Base-by-base conservation (phyloP, 495 filamentous ascomycete species). In the Monascus purpureus region DNA sequence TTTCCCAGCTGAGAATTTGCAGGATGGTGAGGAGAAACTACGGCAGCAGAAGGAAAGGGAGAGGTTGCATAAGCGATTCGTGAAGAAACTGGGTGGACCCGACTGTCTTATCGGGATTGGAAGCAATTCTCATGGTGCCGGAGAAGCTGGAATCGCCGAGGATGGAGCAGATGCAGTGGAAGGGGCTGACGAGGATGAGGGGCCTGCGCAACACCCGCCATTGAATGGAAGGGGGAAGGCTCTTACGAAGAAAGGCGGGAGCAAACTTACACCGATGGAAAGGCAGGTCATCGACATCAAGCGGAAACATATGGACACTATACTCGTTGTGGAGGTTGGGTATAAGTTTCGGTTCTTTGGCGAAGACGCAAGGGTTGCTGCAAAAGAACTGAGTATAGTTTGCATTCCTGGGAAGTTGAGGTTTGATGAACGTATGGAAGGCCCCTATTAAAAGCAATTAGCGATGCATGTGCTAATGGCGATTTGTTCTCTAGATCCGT, bases 331-430 rank as follows among this genome's bases (percentile, higher is more conserved):
- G 13, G 86, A 99, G 46, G 90, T 99, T 4, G 90, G 90, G 17
- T 99, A 99, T 52, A 99, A 99, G 52, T 99, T 90, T 61, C 72
- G 77, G 25, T 94, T 99, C 62, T 93, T 93, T 45, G 90, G 92
- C n/a, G 88, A 95, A 46, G 90, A 99, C 63, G 90, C 90, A 4
- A 70, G 85, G 35, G 70, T 75, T 34, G 92, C 90, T 11, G 80
- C 86, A 4, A 93, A 90, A 49, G 85, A 88, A 48, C 60, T 99
- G 36, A 80, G 80, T 36, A 96, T 99, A 44, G 82, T 96, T 22
- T 99, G 90, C 46, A 95, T 96, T 42, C 90, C 90, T 1, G 90
- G 90, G 6, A 99, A 94, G 47, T 75, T 87, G 42, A 61, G 92
- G 43, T 99, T 82, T 39, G 90, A 99, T 50, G 88, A 99, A 43